Base-by-base conservation (phyloP, 352 stramenopile genomes). In the Phytopythium kandeliae region DNA sequence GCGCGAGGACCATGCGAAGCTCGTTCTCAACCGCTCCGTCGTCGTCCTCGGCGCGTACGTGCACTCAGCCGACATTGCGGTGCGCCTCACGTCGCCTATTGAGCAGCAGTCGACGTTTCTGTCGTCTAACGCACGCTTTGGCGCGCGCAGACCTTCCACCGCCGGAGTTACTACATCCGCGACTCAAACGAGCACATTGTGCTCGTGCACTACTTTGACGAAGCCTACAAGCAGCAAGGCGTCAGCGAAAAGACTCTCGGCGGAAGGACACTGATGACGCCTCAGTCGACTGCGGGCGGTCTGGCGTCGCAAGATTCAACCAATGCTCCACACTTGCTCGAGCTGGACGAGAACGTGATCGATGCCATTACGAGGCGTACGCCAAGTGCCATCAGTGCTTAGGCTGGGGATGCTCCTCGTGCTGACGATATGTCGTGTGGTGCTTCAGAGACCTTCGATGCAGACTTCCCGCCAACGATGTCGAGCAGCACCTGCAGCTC, bases 141-240 rank as follows among this genome's bases (percentile, higher is more conserved):
- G 25, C 15, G 40, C 17, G 22, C 49, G 24, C 36, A 91, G 81
- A 89, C 78, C 3, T 94, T 94, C 50, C 84, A 94, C 60, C 67
- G 84, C 22, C 78, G 84, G n/a, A 90, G 75, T 57, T 94, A 94
- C 54, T 77, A 69, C 10, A 54, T 94, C 38, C 78, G 84, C 28
- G 78, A 89, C 53, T 74, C 67, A 2, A 68, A 84, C 12, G 65
- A 83, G 21, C 66, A 72, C 31, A 70, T 92, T 33, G 72, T 94
- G 21, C 78, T 94, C n/a, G 84, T 94, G 3, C 84, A 94, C 51
- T 94, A 94, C 65, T 88, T 94, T 62, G 78, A 93, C 34, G 80
- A 92, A 63, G 55, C 66, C 4, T 67, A 85, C 57, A 92, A 88
- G 59, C 45, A 62, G 19, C 30, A 31, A 19, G 38, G 17, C 0